A percentile compares a stretch with the other conserved stretches of the same genome.
These are phyloP conservation scores for Rhododendron ovatum DNA, from an alignment of 148 eudicot genomes.

Conservation along the genomic window DNA sequence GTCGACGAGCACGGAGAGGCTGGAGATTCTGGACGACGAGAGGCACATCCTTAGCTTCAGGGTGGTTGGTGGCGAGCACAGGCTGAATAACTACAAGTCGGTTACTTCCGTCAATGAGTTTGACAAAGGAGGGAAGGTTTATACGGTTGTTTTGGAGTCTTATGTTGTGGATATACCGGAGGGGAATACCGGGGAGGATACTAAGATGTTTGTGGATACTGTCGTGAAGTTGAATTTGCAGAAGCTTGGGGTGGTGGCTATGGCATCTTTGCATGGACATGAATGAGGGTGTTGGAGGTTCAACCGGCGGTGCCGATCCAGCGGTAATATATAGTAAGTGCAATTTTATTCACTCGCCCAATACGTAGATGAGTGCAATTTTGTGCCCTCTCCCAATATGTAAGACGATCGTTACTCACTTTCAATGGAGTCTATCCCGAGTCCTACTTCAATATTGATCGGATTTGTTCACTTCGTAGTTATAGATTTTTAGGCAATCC, in stretches of 20 bases:
- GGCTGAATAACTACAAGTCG: conserved; percentile 60
- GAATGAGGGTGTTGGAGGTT: conserved; percentile 19
- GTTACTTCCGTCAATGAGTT: conserved; percentile 80
- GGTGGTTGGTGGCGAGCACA: conserved; percentile 78
- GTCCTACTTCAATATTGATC: not conserved
- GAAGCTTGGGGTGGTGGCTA: conserved; percentile 65
- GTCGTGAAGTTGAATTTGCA: conserved; percentile 81
- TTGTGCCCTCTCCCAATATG: not conserved
- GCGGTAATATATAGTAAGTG: not conserved
- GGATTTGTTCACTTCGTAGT: not conserved
- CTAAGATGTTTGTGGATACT: conserved; percentile 87
- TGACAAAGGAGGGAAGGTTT: conserved; percentile 21
- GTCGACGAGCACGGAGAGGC: conserved; percentile 65
- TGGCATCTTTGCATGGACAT: conserved; percentile 48
- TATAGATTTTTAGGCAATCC: not conserved
- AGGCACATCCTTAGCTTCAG: conserved; percentile 57
- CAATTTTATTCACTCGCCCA: not conserved
- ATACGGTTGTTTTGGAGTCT: conserved; percentile 64
- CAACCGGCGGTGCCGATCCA: not conserved
- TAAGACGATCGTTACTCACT: not conserved
- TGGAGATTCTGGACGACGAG: conserved; percentile 65
- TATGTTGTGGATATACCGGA: conserved; percentile 80
- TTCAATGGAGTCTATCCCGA: not conserved
- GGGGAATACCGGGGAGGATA: conserved; percentile 73
- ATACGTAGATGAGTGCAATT: too few relatives aligned